A percentile compares a stretch with the other conserved stretches of the same genome.
phyloP scores from a whole-genome alignment of 164 flowering plant species.

The Tinospora cordifolia region DNA sequence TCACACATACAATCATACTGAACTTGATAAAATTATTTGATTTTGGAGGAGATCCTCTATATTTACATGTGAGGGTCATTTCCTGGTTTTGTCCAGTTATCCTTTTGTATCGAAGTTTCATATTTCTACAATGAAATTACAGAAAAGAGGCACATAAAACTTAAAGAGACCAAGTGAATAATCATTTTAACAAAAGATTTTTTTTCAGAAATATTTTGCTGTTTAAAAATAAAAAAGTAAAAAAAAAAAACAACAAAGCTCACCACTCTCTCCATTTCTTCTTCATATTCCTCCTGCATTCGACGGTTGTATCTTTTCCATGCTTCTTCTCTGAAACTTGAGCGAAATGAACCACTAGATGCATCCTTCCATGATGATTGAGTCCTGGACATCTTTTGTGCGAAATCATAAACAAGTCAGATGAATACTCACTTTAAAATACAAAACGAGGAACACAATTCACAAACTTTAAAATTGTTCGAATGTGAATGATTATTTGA shows the following conservation, averaged over 20 bases:
- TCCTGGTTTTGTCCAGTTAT: no score
- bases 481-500: neutral
- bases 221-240: neutral
- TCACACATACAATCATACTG: no score
- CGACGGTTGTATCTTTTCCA: conserved; percentile 73
- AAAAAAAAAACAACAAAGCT: conserved; percentile 13
- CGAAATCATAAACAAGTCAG: conserved; percentile 13
- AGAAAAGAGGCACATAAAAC: neutral
- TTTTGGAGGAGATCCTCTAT: no score
- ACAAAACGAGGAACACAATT: neutral
- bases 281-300: conserved; percentile 91
- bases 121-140: neutral
- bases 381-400: conserved; percentile 46
- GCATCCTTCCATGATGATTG: conserved; percentile 45
- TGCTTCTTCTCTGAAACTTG: conserved; percentile 75
- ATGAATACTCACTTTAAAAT: neutral
- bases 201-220: neutral
- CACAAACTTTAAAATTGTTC: neutral
- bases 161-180: neutral
- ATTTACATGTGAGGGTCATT: no score
- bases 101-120: no score
- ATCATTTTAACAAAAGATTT: neutral
- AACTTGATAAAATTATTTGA: no score
- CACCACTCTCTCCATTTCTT: conserved; percentile 99
- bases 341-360: conserved; percentile 43